phyloP scores from a whole-genome alignment of 1,139 yeast genomes.

The Hanseniaspora uvarum region DNA sequence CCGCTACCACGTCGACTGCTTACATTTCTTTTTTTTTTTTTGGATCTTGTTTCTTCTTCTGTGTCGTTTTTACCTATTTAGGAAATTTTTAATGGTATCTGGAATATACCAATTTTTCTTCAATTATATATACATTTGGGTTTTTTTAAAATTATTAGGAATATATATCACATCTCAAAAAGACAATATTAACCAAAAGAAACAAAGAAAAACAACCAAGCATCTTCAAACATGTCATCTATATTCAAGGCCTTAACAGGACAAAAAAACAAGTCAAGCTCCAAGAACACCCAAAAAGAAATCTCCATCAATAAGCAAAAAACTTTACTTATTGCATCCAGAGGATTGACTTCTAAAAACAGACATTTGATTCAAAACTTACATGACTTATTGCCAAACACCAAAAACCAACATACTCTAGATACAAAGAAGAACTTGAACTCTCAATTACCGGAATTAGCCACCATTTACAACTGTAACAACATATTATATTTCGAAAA shows the following conservation, averaged over 20 bases:
- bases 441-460: slow-evolving; percentile 77
- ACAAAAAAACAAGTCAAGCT: slow-evolving; percentile 30
- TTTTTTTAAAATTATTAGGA: background rate
- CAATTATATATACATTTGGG: no score
- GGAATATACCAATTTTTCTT: no score
- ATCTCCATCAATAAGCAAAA: slow-evolving; percentile 57
- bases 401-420: slow-evolving; percentile 91
- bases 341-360: slow-evolving; percentile 91
- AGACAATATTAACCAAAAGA: background rate
- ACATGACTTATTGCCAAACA: slow-evolving; percentile 74
- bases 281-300: slow-evolving; percentile 33
- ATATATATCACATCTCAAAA: no score
- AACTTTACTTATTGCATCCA: slow-evolving; percentile 76
- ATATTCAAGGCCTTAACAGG: slow-evolving; percentile 37
- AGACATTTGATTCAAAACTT: slow-evolving; percentile 87
- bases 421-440: slow-evolving; percentile 84
- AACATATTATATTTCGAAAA: slow-evolving; percentile 90
- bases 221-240: slow-evolving; percentile 37
- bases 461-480: slow-evolving; percentile 94
- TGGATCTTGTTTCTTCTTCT: background rate
- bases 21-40: background rate
- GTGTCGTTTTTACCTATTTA: background rate
- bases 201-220: background rate
- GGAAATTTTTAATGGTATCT: background rate
- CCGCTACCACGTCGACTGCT: background rate